Evolutionary conservation across 1,139 yeast species (phyloP), one percentile per base, ranked within the genome.

Genomic region (Lodderomyces orthopsilosis): DNA sequence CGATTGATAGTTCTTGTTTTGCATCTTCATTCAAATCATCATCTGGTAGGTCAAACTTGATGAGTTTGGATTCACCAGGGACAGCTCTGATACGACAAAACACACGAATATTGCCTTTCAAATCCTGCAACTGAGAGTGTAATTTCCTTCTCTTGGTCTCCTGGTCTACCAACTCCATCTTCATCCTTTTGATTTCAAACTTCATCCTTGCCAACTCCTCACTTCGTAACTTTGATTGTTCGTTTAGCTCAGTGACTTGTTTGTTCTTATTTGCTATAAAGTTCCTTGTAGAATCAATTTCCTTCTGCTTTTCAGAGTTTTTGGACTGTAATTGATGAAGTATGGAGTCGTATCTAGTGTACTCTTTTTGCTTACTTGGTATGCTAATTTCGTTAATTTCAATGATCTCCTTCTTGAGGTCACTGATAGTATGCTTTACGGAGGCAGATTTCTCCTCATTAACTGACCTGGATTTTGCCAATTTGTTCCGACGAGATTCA

Each of bases 21-120:
- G 77, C 81, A 38, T 76, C 75, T 7, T 63, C 70, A 45, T 63
- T 63, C 35, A 66, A 51, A 24, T 79, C 79, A 45, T 74, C 75
- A 47, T 73, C 77, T 0, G 84, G 78, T 15, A 76, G 74, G 18
- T 62, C 62, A 32, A 42, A 40, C 9, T 45, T 13, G 12, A 83
- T 63, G 5, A 63, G 61, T 1, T 75, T 62, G 6, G 65, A 47
- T 15, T 63, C 59, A 19, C 62, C 61, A 28, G 56, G 47, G n/a
- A 51, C 40, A 0, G 97, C 96, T 41, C 95, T 72, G 4, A 91
- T 75, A 35, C 98, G 75, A 58, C 98, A 93, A 54, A 83, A 90
- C 0, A 93, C 98, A 36, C 98, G 68, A 33, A 93, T 89, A 54
- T 90, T 93, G 1, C 98, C 98, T 59, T 91, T 88, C 35, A 91